A percentile compares a stretch with the other conserved stretches of the same genome.
Evolutionary conservation across 2,329 filamentous ascomycete species (phyloP).

Genomic region (Neonectria magnoliae): DNA sequence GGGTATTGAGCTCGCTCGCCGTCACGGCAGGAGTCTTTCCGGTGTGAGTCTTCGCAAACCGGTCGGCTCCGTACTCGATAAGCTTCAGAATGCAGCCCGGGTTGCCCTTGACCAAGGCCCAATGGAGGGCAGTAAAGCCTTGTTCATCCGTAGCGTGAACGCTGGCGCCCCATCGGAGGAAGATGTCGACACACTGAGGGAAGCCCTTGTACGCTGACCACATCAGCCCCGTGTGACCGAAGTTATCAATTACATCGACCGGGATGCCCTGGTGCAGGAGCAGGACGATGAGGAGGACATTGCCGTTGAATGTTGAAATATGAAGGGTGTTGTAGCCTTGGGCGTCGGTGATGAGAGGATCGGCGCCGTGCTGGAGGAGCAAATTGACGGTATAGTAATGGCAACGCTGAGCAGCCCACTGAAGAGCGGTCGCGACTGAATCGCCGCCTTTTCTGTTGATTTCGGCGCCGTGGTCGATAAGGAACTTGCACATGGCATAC

Average conservation of each 20-base stretch:
- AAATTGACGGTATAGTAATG: slow-evolving; percentile 97
- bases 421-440: slow-evolving; percentile 89
- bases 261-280: slow-evolving; percentile 95
- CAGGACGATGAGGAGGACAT: slow-evolving; percentile 87
- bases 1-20: slow-evolving; percentile 89
- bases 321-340: slow-evolving; percentile 99
- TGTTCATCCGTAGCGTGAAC: slow-evolving; percentile 91
- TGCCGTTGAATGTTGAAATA: slow-evolving; percentile 96
- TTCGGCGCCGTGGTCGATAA: slow-evolving; percentile 84
- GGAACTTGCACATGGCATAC: slow-evolving; percentile 95
- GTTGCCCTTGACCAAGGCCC: slow-evolving; percentile 94
- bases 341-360: slow-evolving; percentile 89
- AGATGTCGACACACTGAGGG: slow-evolving; percentile 89
- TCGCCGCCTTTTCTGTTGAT: slow-evolving; percentile 97
- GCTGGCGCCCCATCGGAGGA: slow-evolving; percentile 93
- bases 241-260: slow-evolving; percentile 88
- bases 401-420: slow-evolving; percentile 97
- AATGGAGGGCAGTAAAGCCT: slow-evolving; percentile 94
- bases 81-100: slow-evolving; percentile 91
- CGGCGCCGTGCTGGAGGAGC: slow-evolving; percentile 88
- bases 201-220: slow-evolving; percentile 99
- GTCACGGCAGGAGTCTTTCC: slow-evolving; percentile 91
- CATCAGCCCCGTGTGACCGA: slow-evolving; percentile 95
- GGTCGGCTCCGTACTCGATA: slow-evolving; percentile 93
- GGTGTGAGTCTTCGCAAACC: slow-evolving; percentile 87